Base-by-base conservation (phyloP, 495 filamentous ascomycete species). In the Niebla homalea region DNA sequence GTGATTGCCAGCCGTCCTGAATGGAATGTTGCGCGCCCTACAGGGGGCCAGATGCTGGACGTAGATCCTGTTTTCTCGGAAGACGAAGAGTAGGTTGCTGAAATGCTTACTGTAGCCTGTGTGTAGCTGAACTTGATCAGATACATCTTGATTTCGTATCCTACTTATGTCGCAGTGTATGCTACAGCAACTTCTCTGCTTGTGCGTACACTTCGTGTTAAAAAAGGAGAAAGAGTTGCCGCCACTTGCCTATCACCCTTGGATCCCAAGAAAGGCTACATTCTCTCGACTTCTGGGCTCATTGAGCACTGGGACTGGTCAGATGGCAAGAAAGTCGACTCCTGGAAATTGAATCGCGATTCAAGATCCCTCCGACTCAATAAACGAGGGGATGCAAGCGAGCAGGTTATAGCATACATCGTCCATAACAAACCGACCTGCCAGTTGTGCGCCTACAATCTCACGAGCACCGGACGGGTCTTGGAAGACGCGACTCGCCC, bases 221-320 rank as follows among this genome's bases (percentile, higher is more conserved):
- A 64, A 19, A 46, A 60, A 18, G 57, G 55, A 7, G 61, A 69
- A 11, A 57, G 55, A 8, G 60, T 83, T 3, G 59, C 70, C 23
- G 72, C 79, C 16, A 81, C 76, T 45, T 65, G 67, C 16, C 51
- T 89, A 7, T 89, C 84, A 16, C 71, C 74, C 8, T 60, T 62
- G 20, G 68, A 79, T 11, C 53, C 71, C 0, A 75, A 83, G 43
- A 62, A 75, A 26, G 51, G 94, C 29, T 88, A 83, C 71, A 75
- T 92, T 16, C 80, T 81, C 19, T 84, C 79, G 37, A 76, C 73
- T 15, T 67, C 70, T 50, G 86, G 84, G 0, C 65, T 62, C 21
- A 68, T 94, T 18, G 83, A 77, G 64, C 63, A 76, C 32, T 86
- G 89, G 75, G 73, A 94, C 58, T 95, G 87, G 88, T 73, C 71